These are phyloP conservation scores for Plenodomus lindquistii DNA, from an alignment of 2,329 filamentous ascomycete species.

Conservation along the genomic window DNA sequence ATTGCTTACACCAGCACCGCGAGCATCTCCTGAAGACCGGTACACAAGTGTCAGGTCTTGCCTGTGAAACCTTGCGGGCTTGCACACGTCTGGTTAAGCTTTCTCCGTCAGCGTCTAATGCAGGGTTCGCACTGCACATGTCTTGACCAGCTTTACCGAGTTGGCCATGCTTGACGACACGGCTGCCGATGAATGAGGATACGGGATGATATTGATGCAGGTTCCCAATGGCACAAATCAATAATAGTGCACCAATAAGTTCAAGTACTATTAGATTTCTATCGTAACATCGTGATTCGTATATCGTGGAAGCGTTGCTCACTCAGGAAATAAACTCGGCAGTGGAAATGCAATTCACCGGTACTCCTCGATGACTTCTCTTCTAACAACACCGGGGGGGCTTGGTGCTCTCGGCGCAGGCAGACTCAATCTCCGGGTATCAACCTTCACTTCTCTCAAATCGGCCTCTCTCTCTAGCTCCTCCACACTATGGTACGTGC, in stretches of 20 bases:
- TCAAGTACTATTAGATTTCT: not conserved
- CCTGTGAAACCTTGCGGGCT: not conserved
- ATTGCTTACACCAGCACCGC: not conserved
- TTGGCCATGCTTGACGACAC: no score
- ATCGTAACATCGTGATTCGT: not conserved
- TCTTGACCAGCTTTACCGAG: not conserved
- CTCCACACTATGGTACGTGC: constrained; percentile 34
- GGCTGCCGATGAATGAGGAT: no score
- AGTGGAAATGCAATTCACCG: constrained; percentile 5
- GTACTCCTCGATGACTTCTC: constrained; percentile 23
- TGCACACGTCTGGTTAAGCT: not conserved
- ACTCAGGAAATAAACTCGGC: not conserved
- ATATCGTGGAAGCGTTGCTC: not conserved
- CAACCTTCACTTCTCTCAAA: constrained; percentile 31
- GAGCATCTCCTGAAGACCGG: not conserved
- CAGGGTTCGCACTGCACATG: not conserved
- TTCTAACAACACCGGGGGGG: constrained; percentile 12
- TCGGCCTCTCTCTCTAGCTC: constrained; percentile 40
- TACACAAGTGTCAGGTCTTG: not conserved
- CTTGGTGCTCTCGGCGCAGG: constrained; percentile 20
- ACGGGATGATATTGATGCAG: no score
- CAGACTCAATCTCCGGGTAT: constrained; percentile 21
- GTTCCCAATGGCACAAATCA: no score
- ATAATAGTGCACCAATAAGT: not conserved
- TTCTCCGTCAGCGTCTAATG: not conserved